Evolutionary conservation across 2,329 filamentous ascomycete genomes (phyloP).

Genomic region (Calonectria pseudoreteaudii): DNA sequence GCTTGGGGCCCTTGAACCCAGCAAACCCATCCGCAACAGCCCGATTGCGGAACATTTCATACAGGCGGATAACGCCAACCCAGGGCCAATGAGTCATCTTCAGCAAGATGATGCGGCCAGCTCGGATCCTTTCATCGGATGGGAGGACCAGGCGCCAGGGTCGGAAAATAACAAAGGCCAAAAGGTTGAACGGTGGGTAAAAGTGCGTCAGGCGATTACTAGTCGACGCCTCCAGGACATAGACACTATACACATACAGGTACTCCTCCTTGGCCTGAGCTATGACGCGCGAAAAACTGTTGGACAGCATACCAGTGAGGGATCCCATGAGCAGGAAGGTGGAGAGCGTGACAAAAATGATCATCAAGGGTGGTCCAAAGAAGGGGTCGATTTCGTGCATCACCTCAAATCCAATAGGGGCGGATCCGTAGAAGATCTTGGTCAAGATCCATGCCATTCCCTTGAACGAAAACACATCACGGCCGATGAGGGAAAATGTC

Average conservation of each 20-base stretch:
- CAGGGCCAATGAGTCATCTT: slow-evolving; percentile 75
- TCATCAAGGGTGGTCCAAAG: slow-evolving; percentile 71
- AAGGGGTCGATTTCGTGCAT: slow-evolving; percentile 70
- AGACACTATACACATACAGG: slow-evolving; percentile 78
- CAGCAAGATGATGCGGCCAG: slow-evolving; percentile 70
- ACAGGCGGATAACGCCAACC: slow-evolving; percentile 76
- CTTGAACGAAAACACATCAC: slow-evolving; percentile 72
- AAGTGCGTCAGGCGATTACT: slow-evolving; percentile 77
- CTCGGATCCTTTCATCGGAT: slow-evolving; percentile 72
- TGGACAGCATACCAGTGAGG: slow-evolving; percentile 81
- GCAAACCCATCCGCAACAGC: slow-evolving; percentile 57
- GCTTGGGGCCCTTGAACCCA: slow-evolving; percentile 61
- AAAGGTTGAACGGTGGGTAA: slow-evolving; percentile 79
- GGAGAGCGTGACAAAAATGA: slow-evolving; percentile 81
- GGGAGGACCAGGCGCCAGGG: slow-evolving; percentile 78
- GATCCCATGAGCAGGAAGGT: slow-evolving; percentile 84
- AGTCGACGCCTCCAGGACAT: slow-evolving; percentile 75
- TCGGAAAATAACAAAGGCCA: slow-evolving; percentile 78
- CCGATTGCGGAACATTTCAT: slow-evolving; percentile 65
- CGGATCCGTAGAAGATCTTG: slow-evolving; percentile 85
- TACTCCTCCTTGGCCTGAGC: slow-evolving; percentile 79
- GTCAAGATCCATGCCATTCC: slow-evolving; percentile 82
- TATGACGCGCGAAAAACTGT: slow-evolving; percentile 76
- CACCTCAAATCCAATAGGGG: slow-evolving; percentile 78
- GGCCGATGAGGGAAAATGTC: slow-evolving; percentile 83